Percentiles rank a stretch among this genome's conserved stretches.
Conservation (phyloP, 2,329 filamentous ascomycete genomes). For the Trichoderma sp. region DNA sequence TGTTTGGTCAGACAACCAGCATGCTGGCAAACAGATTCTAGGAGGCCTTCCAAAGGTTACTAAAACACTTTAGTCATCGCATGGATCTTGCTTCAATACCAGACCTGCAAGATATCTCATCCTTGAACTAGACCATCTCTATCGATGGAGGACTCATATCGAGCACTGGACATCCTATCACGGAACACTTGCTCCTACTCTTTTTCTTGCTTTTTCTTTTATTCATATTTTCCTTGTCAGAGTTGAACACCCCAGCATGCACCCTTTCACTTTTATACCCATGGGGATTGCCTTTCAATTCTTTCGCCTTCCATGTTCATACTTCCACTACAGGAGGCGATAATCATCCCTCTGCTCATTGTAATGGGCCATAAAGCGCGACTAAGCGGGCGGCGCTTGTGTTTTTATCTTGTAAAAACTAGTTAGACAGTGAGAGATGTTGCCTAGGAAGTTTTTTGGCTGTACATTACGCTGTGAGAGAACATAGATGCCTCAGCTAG, state of each 20-base stretch:
- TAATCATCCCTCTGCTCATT: slow-evolving; percentile 28
- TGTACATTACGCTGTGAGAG: slow-evolving; percentile 32
- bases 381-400: slow-evolving; percentile 27
- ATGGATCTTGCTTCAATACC: neutral
- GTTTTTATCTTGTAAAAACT: slow-evolving; percentile 32
- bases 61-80: neutral
- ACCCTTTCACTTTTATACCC: slow-evolving; percentile 34
- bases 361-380: slow-evolving; percentile 30
- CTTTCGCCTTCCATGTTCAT: slow-evolving; percentile 30
- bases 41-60: neutral
- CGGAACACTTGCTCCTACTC: slow-evolving; percentile 23
- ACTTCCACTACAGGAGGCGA: slow-evolving; percentile 28
- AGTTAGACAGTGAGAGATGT: slow-evolving; percentile 29
- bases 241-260: slow-evolving; percentile 19
- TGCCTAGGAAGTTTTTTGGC: slow-evolving; percentile 28
- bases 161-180: slow-evolving; percentile 35
- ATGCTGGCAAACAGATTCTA: neutral
- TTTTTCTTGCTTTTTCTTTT: slow-evolving; percentile 18
- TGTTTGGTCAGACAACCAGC: slow-evolving; percentile 1
- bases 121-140: slow-evolving; percentile 2
- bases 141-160: slow-evolving; percentile 30
- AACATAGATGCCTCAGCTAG: slow-evolving; percentile 24
- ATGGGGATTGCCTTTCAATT: slow-evolving; percentile 32
- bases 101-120: neutral
- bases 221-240: slow-evolving; percentile 27